phyloP scores from a whole-genome alignment of 2,329 filamentous ascomycete genomes.

The Pseudocercospora fijiensis region DNA sequence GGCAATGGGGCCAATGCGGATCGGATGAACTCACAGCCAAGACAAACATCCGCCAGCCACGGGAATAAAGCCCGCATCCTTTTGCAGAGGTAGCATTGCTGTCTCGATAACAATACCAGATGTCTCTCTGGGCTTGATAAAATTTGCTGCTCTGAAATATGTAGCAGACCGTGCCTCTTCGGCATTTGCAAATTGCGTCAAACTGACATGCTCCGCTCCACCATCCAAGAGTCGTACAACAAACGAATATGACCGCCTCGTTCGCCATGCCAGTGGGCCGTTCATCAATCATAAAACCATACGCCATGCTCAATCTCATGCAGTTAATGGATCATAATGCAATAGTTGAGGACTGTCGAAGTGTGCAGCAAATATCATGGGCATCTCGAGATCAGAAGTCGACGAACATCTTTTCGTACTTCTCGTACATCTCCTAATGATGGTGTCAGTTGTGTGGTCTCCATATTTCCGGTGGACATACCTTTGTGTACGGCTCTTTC shows the following conservation, averaged over 20 bases:
- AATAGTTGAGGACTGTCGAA: constrained; percentile 12
- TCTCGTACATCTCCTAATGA: constrained; percentile 58
- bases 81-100: neutral
- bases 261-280: neutral
- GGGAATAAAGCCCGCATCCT: neutral
- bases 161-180: neutral
- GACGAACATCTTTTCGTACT: constrained; percentile 69
- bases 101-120: neutral
- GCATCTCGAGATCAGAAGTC: constrained; percentile 58
- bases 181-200: neutral
- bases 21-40: neutral
- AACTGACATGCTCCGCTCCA: neutral
- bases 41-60: neutral
- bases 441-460: neutral
- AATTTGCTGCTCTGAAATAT: constrained; percentile 6
- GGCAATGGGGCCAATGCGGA: constrained; percentile 1
- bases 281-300: constrained; percentile 16
- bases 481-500: constrained; percentile 64
- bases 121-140: neutral
- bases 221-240: constrained; percentile 13
- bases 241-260: constrained; percentile 5
- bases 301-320: constrained; percentile 23
- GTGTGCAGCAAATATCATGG: neutral
- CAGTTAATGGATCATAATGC: constrained; percentile 22
- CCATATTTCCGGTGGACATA: constrained; percentile 14